Base-by-base conservation (phyloP, 2,329 filamentous ascomycete species). In the Colletotrichum incanum region DNA sequence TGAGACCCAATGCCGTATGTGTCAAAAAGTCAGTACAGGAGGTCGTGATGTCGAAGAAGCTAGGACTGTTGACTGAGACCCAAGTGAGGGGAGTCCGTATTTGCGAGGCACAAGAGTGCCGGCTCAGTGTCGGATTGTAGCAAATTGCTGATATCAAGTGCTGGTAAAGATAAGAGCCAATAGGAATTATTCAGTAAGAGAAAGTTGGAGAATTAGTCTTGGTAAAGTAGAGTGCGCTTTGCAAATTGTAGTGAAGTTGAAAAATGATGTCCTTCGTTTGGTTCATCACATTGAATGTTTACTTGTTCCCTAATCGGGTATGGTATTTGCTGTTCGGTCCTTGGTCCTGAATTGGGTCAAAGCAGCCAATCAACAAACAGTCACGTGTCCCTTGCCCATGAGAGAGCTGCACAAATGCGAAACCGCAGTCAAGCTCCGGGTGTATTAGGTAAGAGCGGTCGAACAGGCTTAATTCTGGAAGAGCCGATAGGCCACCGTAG, bases 221-320 rank as follows among this genome's bases (percentile, higher is more conserved):
- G 28, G 39, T 4, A 34, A 26, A 11, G 28, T 18, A 37, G 28
- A 47, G 23, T 23, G 41, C 14, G 8, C 34, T 58, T 58, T 6
- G n/a, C 18, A 28, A 58, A 41, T n/a, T 28, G 37, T 41, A 39
- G 18, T 65, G n/a, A 65, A 31, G 28, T 23, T 20, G 62, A 49
- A n/a, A 31, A 31, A 14, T 28, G 37, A 60, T 41, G 5, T 14
- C 23, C 31, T 47, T 23, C 20, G 8, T 60, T 31, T 26, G 11
- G 9, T 23, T 23, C 41, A 45, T 26, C 34, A 49, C 31, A 56
- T 12, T 37, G 12, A 8, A 20, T 70, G 54, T 65, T 70, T 70
- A 70, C 67, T 54, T 65, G 34, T 18, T 65, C n/a, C 54, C 54
- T 23, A 59, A 65, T 60, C 43, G 18, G 67, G 67, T 47, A 69